Base-by-base conservation (phyloP, 352 stramenopile genomes). In the Pythium phragmitis region DNA sequence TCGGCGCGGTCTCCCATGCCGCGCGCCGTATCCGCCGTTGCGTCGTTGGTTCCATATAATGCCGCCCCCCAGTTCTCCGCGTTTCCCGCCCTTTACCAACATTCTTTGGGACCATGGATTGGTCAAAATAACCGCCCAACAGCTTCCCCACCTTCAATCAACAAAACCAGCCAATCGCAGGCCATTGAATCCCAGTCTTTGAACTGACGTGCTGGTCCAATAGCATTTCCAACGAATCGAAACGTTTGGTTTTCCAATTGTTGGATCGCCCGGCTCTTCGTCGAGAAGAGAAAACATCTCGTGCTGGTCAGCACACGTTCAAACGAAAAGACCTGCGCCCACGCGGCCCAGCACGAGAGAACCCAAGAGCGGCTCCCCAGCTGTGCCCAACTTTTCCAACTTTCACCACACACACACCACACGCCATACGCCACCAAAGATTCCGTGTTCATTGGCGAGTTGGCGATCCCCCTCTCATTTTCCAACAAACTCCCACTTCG, bases 271-370 rank as follows among this genome's bases (percentile, higher is more conserved):
- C 57, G 57, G 46, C 57, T 63, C 43, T 63, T 41, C n/a, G 16
- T n/a, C 39, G 16, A 12, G 36, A 14, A 47, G 41, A 39, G 58
- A 57, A 17, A 62, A 55, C 17, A 6, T 33, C 21, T 52, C 43
- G 62, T 69, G 55, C 62, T 69, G 62, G 62, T 62, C 62, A 46
- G 4, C 41, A 23, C 30, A 23, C 49, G 16, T 43, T 23, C 45
- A 11, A 50, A 37, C 30, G 21, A 39, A 4, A 51, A 23, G 33
- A 61, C 19, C 59, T 13, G 39, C 33, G 37, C 41, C 14, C 37
- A 30, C 45, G 69, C 63, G 72, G 72, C 65, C 66, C 73, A 80
- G 70, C 51, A 79, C 69, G 52, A 61, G 41, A 47, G 65, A 65
- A 69, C 57, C 63, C 63, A 69, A 53, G 30, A 51, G 43, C 34